Percentiles rank a stretch among this genome's conserved stretches.
These are phyloP conservation scores for Gracilaria gracilis DNA, from an alignment of 23 red algal species.

Conservation along the genomic window DNA sequence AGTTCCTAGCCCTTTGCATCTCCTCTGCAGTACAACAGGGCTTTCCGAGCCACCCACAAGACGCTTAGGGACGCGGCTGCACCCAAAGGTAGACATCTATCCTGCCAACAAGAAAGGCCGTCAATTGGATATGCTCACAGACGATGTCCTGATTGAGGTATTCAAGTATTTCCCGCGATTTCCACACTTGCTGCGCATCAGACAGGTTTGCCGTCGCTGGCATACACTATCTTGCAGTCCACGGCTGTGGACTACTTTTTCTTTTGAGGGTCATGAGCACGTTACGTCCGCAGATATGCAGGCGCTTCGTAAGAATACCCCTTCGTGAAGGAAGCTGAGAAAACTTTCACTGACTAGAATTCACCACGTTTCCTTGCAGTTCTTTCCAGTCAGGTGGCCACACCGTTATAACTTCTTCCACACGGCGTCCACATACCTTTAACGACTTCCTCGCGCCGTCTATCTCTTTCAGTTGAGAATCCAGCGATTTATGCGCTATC, in stretches of 20 bases:
- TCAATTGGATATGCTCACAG: slow-evolving; percentile 47
- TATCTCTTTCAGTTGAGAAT: slow-evolving; percentile 37
- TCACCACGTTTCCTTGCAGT: slow-evolving; percentile 33
- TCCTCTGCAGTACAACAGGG: slow-evolving; percentile 1
- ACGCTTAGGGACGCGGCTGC: slow-evolving; percentile 29
- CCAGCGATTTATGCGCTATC: slow-evolving; percentile 83
- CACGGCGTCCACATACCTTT: background rate
- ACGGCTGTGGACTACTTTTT: slow-evolving; percentile 64
- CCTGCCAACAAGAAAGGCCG: background rate
- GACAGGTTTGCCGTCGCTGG: slow-evolving; percentile 67
- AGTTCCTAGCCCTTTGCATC: background rate
- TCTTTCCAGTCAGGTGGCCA: slow-evolving; percentile 37
- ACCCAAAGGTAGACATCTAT: slow-evolving; percentile 14
- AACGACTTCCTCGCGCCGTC: slow-evolving; percentile 27
- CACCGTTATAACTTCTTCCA: slow-evolving; percentile 13
- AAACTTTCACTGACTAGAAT: slow-evolving; percentile 63
- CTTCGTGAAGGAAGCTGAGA: slow-evolving; percentile 17
- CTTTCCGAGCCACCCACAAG: slow-evolving; percentile 39
- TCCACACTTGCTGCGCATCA: slow-evolving; percentile 45
- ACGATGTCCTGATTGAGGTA: slow-evolving; percentile 68
- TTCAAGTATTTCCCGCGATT: slow-evolving; percentile 62
- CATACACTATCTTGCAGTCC: slow-evolving; percentile 44
- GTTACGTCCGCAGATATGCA: slow-evolving; percentile 62
- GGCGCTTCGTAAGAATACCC: slow-evolving; percentile 36
- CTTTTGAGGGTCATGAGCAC: slow-evolving; percentile 78